Percentiles rank a stretch among this genome's conserved stretches.
Conservation (phyloP, 805 yeast genomes). For the Scheffersomyces spartinae region DNA sequence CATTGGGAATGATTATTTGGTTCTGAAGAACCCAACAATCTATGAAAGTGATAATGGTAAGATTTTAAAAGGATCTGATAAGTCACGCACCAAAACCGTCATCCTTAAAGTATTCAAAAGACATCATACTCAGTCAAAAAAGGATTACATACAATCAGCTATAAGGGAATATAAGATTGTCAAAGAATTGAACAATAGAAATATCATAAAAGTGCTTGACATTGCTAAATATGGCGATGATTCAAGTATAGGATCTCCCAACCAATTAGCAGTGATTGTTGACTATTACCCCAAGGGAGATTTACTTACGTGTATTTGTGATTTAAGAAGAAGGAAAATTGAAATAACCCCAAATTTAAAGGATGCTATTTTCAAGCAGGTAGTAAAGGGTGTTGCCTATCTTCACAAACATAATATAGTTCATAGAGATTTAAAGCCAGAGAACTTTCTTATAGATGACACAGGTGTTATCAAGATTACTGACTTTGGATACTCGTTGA, state of each 20-base stretch:
- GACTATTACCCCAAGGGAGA: conserved; percentile 37
- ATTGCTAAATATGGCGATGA: conserved; percentile 10
- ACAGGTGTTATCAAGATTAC: conserved; percentile 33
- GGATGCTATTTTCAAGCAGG: conserved; percentile 35
- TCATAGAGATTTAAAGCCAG: conserved; percentile 46
- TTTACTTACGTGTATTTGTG: conserved; percentile 30
- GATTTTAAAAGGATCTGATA: conserved; percentile 19
- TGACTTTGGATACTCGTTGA: conserved; percentile 42
- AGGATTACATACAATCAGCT: conserved; percentile 11
- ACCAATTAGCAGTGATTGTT: too few relatives aligned
- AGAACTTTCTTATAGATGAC: conserved; percentile 35
- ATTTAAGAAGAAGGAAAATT: conserved; percentile 22
- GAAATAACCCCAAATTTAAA: conserved; percentile 20
- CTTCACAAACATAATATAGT: conserved; percentile 32
- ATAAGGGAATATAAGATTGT: conserved; percentile 20
- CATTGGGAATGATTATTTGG: conserved; percentile 14
- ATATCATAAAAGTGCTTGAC: conserved; percentile 17
- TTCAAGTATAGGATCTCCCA: too few relatives aligned
- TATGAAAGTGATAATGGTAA: conserved; percentile 34
- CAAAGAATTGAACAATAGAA: conserved; percentile 14
- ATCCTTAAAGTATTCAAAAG: conserved; percentile 22
- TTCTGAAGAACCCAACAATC: conserved; percentile 15
- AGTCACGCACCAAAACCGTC: conserved; percentile 8
- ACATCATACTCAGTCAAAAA: conserved; percentile 5
- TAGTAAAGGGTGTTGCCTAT: conserved; percentile 32